phyloP scores from a whole-genome alignment of 1,284 basidiomycete genomes.

The Ceratobasidium sp. region DNA sequence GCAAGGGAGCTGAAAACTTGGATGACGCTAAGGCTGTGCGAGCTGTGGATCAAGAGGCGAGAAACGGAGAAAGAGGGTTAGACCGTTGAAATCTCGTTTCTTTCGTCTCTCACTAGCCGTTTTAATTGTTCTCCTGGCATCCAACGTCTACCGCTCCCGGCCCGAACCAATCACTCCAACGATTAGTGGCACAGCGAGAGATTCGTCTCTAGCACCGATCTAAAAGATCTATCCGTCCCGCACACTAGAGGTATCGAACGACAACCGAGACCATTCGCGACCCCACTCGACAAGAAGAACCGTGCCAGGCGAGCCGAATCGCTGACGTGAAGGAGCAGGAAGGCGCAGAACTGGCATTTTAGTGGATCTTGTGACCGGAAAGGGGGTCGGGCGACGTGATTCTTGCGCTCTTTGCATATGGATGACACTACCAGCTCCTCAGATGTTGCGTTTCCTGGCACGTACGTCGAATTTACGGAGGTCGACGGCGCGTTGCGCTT shows the following conservation, averaged over 20 bases:
- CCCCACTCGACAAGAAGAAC: slow-evolving; percentile 68
- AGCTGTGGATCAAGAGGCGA: too few relatives aligned
- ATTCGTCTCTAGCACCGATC: slow-evolving; percentile 53
- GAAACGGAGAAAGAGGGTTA: too few relatives aligned
- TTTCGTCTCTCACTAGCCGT: too few relatives aligned
- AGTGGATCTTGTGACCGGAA: slow-evolving; percentile 73
- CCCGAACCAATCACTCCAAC: too few relatives aligned
- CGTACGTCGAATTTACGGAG: slow-evolving; percentile 62
- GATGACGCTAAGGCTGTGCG: too few relatives aligned
- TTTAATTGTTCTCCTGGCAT: too few relatives aligned
- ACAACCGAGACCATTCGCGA: slow-evolving; percentile 73
- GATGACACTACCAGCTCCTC: too few relatives aligned
- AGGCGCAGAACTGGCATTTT: slow-evolving; percentile 77
- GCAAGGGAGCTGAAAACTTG: too few relatives aligned
- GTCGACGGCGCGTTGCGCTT: slow-evolving; percentile 83
- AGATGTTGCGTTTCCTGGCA: slow-evolving; percentile 63
- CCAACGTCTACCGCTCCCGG: too few relatives aligned
- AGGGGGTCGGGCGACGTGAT: slow-evolving; percentile 78
- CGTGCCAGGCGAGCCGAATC: slow-evolving; percentile 61
- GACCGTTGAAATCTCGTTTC: too few relatives aligned
- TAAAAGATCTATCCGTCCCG: slow-evolving; percentile 73
- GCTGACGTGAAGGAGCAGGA: slow-evolving; percentile 69
- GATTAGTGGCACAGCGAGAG: too few relatives aligned
- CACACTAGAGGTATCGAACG: slow-evolving; percentile 87
- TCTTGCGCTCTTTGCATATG: slow-evolving; percentile 49